phyloP scores from a whole-genome alignment of 1,284 basidiomycete species.

The Rhodofomes roseus region DNA sequence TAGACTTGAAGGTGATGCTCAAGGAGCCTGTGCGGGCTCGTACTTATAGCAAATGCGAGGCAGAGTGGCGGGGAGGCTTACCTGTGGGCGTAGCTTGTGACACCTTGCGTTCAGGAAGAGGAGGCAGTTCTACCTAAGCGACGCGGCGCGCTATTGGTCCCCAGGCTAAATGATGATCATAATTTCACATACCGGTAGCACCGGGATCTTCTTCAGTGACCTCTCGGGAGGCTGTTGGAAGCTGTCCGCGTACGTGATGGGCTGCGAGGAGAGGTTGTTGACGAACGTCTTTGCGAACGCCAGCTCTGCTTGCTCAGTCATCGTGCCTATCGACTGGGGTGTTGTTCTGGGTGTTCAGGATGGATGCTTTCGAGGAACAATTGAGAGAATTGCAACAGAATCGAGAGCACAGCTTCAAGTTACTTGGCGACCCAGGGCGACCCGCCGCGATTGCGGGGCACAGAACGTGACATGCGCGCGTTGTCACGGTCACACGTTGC shows the following conservation, averaged over 20 bases:
- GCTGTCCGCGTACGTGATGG: constrained; percentile 69
- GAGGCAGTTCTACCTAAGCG: constrained; percentile 52
- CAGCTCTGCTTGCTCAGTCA: constrained; percentile 67
- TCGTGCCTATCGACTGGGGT: constrained; percentile 13
- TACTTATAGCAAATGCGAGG: not conserved
- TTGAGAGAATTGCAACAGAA: not conserved
- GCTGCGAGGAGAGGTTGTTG: constrained; percentile 65
- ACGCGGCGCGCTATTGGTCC: not conserved
- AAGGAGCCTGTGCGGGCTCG: constrained; percentile 43
- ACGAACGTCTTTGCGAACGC: constrained; percentile 73
- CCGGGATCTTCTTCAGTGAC: constrained; percentile 69
- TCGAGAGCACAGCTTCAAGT: not conserved
- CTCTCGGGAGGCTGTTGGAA: constrained; percentile 74
- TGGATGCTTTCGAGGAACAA: not conserved
- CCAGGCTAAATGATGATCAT: not conserved
- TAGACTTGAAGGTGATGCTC: constrained; percentile 80
- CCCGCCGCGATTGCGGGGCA: not conserved
- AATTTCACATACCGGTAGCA: constrained; percentile 55
- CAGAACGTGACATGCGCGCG: not conserved
- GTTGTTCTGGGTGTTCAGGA: not conserved
- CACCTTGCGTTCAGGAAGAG: constrained; percentile 48
- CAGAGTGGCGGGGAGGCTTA: constrained; percentile 17
- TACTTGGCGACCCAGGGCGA: not conserved
- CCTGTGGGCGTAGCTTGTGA: constrained; percentile 34
- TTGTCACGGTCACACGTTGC: not conserved